These are phyloP conservation scores for Aureobasidium sp. DNA, from an alignment of 2,329 filamentous ascomycete species.

Conservation along the genomic window DNA sequence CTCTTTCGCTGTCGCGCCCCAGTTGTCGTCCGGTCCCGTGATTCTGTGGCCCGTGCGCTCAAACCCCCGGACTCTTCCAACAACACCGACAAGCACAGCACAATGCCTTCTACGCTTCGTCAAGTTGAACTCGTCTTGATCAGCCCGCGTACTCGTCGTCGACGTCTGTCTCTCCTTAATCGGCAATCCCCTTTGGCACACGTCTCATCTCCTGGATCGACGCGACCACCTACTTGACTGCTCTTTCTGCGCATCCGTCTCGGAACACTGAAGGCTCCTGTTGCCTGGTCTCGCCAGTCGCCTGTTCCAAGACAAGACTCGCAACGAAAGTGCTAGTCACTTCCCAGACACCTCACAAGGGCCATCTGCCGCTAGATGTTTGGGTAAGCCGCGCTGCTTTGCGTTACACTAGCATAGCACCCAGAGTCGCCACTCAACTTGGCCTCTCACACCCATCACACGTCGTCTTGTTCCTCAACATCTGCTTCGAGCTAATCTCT, in stretches of 20 bases:
- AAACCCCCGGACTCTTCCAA: not conserved
- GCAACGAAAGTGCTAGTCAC: not conserved
- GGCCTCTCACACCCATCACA: slow-evolving; percentile 17
- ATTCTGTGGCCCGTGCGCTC: not conserved
- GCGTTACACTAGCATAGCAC: slow-evolving; percentile 10
- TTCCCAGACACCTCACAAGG: slow-evolving; percentile 11
- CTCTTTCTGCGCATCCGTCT: not conserved
- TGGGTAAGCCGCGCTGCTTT: slow-evolving; percentile 12
- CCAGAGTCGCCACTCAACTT: slow-evolving; percentile 12
- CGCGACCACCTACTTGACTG: not conserved
- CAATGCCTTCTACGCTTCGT: not conserved
- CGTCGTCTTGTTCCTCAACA: not conserved
- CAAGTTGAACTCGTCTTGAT: not conserved
- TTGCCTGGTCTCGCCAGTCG: not conserved
- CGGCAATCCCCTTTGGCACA: not conserved
- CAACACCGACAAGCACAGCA: not conserved
- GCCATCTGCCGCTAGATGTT: slow-evolving; percentile 14
- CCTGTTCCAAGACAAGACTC: not conserved
- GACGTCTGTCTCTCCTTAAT: not conserved
- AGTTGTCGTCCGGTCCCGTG: not conserved
- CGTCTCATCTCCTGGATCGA: not conserved
- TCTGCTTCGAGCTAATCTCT: not conserved
- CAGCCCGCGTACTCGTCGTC: not conserved
- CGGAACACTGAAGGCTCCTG: not conserved
- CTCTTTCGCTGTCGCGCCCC: slow-evolving; percentile 5